These are phyloP conservation scores for Seminavis robusta DNA, from an alignment of 108 stramenopile genomes.

Conservation along the genomic window DNA sequence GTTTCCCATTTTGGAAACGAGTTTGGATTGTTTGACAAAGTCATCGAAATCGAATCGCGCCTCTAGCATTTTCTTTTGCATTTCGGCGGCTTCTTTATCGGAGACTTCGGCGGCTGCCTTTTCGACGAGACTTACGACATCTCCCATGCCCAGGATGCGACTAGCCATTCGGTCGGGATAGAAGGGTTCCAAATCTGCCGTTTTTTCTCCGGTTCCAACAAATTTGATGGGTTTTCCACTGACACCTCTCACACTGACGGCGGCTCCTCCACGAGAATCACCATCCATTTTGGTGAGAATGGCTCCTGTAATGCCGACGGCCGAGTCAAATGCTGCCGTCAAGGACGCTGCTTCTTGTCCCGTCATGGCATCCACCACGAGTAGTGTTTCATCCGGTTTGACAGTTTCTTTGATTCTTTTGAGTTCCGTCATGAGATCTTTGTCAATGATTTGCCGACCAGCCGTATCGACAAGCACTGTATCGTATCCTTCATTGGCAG, in stretches of 20 bases:
- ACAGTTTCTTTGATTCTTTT: slow-evolving; percentile 72
- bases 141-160: slow-evolving; percentile 96
- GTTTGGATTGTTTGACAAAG: slow-evolving; percentile 80
- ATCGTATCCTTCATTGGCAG: slow-evolving; percentile 81
- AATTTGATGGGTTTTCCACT: slow-evolving; percentile 96
- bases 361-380: slow-evolving; percentile 97
- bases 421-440: slow-evolving; percentile 90
- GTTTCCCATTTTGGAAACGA: slow-evolving; percentile 86
- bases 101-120: slow-evolving; percentile 90
- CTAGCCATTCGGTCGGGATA: slow-evolving; percentile 97
- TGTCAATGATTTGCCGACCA: slow-evolving; percentile 94
- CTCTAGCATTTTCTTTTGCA: slow-evolving; percentile 88
- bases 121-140: slow-evolving; percentile 93
- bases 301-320: slow-evolving; percentile 91
- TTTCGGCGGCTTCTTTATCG: slow-evolving; percentile 74
- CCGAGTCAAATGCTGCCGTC: slow-evolving; percentile 90
- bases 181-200: slow-evolving; percentile 91
- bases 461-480: slow-evolving; percentile 96
- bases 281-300: slow-evolving; percentile 95
- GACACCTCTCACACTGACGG: slow-evolving; percentile 89
- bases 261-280: slow-evolving; percentile 93
- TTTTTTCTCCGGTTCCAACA: slow-evolving; percentile 92
- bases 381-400: slow-evolving; percentile 89
- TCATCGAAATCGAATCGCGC: slow-evolving; percentile 94
- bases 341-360: slow-evolving; percentile 96